Percentiles rank a stretch among this genome's conserved stretches.
phyloP scores from a whole-genome alignment of 257 asterid species.

The Solanum arcanum region DNA sequence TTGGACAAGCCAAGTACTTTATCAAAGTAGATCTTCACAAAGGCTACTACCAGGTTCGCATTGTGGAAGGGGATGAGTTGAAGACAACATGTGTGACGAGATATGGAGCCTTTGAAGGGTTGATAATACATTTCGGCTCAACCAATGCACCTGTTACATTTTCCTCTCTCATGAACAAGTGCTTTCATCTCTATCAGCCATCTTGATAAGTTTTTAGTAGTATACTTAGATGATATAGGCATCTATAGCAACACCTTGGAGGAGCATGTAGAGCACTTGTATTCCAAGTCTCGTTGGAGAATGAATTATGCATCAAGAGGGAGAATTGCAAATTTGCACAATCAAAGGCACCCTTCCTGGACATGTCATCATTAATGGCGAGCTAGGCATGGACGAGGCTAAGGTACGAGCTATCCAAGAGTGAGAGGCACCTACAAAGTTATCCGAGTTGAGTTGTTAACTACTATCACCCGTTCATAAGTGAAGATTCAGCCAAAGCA shows the following conservation, averaged over 20 bases:
- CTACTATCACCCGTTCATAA: background rate
- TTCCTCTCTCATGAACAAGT: background rate
- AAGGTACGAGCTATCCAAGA: background rate
- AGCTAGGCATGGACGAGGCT: background rate
- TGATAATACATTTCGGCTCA: background rate
- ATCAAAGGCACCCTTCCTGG: background rate
- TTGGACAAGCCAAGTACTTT: background rate
- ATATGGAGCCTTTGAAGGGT: background rate
- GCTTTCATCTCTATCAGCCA: background rate
- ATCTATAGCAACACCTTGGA: background rate
- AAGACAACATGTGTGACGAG: background rate
- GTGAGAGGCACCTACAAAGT: background rate
- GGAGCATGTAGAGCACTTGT: background rate
- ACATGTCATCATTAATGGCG: background rate
- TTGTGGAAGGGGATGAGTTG: background rate
- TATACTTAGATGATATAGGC: background rate
- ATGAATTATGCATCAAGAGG: background rate
- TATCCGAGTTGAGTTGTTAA: background rate
- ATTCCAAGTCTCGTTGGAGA: background rate
- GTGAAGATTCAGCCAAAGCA: background rate
- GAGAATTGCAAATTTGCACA: background rate
- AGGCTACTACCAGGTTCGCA: background rate
- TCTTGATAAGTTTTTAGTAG: background rate
- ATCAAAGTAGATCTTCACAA: background rate
- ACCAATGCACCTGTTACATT: background rate